Base-by-base conservation (phyloP, 768 basidiomycete genomes). In the Cubamyces sp. region DNA sequence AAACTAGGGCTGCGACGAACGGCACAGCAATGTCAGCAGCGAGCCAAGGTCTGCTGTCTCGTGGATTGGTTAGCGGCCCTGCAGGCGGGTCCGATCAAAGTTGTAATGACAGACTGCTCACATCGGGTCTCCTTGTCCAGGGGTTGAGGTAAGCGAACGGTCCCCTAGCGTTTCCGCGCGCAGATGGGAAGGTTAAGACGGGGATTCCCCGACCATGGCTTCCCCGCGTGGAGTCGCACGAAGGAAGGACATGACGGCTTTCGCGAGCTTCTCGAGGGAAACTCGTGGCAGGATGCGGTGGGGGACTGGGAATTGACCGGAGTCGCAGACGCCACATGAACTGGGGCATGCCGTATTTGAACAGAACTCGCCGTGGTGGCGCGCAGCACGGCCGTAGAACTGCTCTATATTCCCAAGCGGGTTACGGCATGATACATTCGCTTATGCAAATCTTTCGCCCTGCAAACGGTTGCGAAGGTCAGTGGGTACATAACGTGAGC, bases 321-420 rank as follows among this genome's bases (percentile, higher is more conserved):
- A 18, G 18, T 49, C n/a, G 40, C 23, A 16, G 30, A n/a, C 26
- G 57, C 57, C 57, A 50, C 47, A 58, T 58, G 57, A 49, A 48
- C 21, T 48, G 16, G 37, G 18, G 40, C 41, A 42, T 40, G 26
- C 11, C n/a, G 41, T 25, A 25, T 4, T 30, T 28, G 26, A 30
- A 39, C 23, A 43, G 25, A 54, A 53, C 30, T 16, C 37, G 39
- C n/a, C 51, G 8, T 53, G 19, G 30, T 34, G 34, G 37, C 39
- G 52, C 34, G 37, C 37, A 34, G 19, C 39, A 53, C 42, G 19
- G 42, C 42, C 19, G 42, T 19, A 43, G 42, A 21, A 16, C 42
- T 43, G 3, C 3, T 2, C 42, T 15, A 43, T 19, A 43, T 16
- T 18, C 16, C 19, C 42, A 16, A 43, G 42, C 18, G 42, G 19